Conservation (phyloP, 768 basidiomycete genomes). For the Rhodotorula kratochvilovae region DNA sequence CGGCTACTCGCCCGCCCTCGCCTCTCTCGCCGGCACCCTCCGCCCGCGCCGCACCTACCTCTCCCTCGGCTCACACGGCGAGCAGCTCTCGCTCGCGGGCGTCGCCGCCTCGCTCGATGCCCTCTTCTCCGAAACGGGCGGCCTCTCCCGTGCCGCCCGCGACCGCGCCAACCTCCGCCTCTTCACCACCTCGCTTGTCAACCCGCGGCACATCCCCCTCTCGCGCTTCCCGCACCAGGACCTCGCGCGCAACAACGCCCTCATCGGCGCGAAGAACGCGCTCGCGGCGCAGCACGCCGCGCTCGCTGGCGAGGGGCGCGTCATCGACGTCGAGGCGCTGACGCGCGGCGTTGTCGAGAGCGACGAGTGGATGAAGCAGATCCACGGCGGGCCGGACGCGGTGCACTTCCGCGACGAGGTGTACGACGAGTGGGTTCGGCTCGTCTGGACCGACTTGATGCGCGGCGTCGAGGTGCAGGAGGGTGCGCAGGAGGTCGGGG, state of each 20-base stretch:
- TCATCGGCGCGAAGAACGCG: slow-evolving; percentile 26
- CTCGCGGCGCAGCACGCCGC: slow-evolving; percentile 4
- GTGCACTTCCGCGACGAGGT: slow-evolving; percentile 34
- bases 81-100: slow-evolving; percentile 19
- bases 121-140: slow-evolving; percentile 9
- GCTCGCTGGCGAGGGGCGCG: slow-evolving; percentile 2
- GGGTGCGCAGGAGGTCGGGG: neutral
- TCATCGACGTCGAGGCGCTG: slow-evolving; percentile 27
- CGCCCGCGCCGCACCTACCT: slow-evolving; percentile 33
- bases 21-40: neutral
- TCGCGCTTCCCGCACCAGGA: slow-evolving; percentile 36
- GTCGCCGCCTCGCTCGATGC: slow-evolving; percentile 15
- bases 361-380: slow-evolving; percentile 28
- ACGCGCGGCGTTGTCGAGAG: slow-evolving; percentile 23
- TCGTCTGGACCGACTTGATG: slow-evolving; percentile 34
- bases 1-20: neutral
- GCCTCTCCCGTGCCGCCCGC: slow-evolving; percentile 4
- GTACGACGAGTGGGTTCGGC: slow-evolving; percentile 33
- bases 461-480: neutral
- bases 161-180: slow-evolving; percentile 21
- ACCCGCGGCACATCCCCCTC: slow-evolving; percentile 35
- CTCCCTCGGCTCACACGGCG: slow-evolving; percentile 33
- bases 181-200: slow-evolving; percentile 33
- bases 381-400: slow-evolving; percentile 18
- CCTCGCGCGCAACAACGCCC: slow-evolving; percentile 29